Evolutionary conservation across 2,329 filamentous ascomycete genomes (phyloP).

Genomic region (Hirsutella rhossiliensis): DNA sequence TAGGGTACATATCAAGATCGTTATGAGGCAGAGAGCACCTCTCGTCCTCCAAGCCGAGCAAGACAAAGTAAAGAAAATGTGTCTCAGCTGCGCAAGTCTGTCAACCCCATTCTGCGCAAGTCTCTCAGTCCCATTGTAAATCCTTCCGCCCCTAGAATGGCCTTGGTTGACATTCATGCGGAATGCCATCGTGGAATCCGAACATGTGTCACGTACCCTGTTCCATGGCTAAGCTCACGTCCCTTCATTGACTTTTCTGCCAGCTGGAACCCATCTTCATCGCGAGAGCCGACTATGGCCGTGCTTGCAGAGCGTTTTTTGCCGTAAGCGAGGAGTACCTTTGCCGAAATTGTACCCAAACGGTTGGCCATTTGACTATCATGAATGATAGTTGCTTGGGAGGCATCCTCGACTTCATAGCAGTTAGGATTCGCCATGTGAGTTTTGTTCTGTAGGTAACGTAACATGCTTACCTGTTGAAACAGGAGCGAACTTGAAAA

Average conservation of each 20-base stretch:
- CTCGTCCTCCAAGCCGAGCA: no score
- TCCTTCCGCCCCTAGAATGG: no score
- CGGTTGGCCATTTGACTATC: constrained; percentile 1
- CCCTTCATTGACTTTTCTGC: constrained; percentile 16
- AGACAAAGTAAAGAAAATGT: no score
- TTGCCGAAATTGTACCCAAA: constrained; percentile 9
- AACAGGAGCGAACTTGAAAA: constrained; percentile 9
- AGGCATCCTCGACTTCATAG: constrained; percentile 5
- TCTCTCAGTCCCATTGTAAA: no score
- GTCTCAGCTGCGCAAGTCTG: no score
- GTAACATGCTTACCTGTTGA: constrained; percentile 1
- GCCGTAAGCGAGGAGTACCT: rapidly evolving
- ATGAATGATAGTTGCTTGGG: neutral
- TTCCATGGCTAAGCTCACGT: constrained; percentile 11
- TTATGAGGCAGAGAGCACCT: no score
- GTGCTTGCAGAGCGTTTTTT: neutral
- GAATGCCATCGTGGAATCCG: no score
- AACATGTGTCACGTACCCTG: constrained; percentile 3
- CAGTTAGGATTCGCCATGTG: neutral
- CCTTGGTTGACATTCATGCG: no score
- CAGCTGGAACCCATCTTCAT: neutral
- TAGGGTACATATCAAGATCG: no score
- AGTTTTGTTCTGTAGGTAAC: neutral
- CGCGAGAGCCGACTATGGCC: neutral
- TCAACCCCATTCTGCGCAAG: no score